phyloP scores from a whole-genome alignment of 495 filamentous ascomycete genomes.

The Parachaetomium inaequale region DNA sequence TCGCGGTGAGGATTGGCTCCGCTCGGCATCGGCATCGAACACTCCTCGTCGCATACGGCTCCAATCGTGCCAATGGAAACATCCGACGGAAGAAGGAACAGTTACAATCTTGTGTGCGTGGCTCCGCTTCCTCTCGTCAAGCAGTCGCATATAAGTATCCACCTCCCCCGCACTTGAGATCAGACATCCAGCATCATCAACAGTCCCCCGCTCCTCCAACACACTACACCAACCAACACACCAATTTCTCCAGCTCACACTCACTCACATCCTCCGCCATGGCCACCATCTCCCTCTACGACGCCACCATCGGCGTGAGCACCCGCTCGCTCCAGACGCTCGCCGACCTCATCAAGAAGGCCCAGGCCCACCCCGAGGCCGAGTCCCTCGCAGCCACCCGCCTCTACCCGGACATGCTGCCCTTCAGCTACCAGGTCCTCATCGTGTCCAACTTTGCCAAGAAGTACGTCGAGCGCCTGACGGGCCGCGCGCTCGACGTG shows the following conservation, averaged over 20 bases:
- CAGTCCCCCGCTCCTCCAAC: not conserved
- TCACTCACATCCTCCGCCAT: no score
- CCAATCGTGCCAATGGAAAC: no score
- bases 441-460: constrained; percentile 35
- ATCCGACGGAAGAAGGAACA: no score
- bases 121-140: not conserved
- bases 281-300: constrained; percentile 23
- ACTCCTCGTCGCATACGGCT: no score
- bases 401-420: constrained; percentile 47
- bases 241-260: no score
- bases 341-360: constrained; percentile 22
- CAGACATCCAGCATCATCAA: not conserved
- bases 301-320: constrained; percentile 15
- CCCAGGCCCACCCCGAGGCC: constrained; percentile 25
- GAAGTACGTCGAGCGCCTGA: constrained; percentile 41
- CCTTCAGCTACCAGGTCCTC: constrained; percentile 45
- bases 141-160: not conserved
- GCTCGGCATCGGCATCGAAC: no score
- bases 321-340: constrained; percentile 16
- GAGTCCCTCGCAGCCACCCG: constrained; percentile 24
- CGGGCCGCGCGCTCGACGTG: constrained; percentile 2
- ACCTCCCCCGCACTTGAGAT: not conserved
- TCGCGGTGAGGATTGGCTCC: no score
- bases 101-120: no score
- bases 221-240: not conserved